These are phyloP conservation scores for Dryas alaskensis DNA, from an alignment of 306 rosid genomes.

Conservation along the genomic window DNA sequence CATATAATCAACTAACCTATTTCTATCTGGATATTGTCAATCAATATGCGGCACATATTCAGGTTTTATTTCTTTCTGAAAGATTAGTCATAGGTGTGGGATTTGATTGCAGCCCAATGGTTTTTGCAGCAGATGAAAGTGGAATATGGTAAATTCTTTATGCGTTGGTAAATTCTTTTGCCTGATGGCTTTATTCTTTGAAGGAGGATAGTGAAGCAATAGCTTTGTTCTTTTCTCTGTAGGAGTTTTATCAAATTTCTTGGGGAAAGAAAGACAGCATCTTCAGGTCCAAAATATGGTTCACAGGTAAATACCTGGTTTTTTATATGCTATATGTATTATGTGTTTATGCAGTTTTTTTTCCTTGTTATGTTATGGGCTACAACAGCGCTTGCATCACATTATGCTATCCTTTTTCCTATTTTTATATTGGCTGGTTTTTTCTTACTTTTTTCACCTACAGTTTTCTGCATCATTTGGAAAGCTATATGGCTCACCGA, in stretches of 20 bases:
- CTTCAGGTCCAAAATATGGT: constrained; percentile 71
- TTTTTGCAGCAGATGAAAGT: constrained; percentile 74
- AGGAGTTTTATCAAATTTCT: constrained; percentile 87
- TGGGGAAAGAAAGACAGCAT: constrained; percentile 62
- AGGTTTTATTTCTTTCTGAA: constrained; percentile 93
- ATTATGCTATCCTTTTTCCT: not conserved
- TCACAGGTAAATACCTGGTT: constrained; percentile 56
- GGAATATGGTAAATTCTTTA: constrained; percentile 64
- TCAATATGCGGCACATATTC: constrained; percentile 41
- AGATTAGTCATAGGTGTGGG: constrained; percentile 85
- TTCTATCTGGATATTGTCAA: constrained; percentile 36
- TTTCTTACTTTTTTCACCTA: constrained; percentile 18
- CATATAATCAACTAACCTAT: constrained; percentile 32
- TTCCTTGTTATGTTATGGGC: not conserved
- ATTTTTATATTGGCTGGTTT: not conserved
- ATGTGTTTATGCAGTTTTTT: not conserved
- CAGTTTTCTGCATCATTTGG: constrained; percentile 96
- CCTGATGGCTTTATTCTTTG: constrained; percentile 24
- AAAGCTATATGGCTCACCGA: constrained; percentile 75
- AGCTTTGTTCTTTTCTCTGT: constrained; percentile 19
- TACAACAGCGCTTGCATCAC: not conserved
- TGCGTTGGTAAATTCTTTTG: not conserved
- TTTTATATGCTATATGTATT: not conserved
- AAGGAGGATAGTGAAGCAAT: constrained; percentile 20
- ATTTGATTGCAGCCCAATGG: constrained; percentile 86